Evolutionary conservation across 805 yeast species (phyloP), one percentile per base, ranked within the genome.

Genomic region (Cyberlindnera misumaiensis): DNA sequence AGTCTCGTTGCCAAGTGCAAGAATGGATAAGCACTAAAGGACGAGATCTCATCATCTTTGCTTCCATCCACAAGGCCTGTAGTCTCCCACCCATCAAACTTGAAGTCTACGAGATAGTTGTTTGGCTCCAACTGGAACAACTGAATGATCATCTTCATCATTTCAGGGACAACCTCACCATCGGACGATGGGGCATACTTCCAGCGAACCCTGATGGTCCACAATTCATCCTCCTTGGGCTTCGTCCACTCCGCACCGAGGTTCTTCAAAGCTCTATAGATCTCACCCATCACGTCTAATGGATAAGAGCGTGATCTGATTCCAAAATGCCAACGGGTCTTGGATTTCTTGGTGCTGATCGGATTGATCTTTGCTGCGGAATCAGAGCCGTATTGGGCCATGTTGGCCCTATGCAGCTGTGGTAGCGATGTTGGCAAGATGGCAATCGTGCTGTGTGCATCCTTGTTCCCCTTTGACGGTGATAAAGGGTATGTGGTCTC

Each of bases 321-420:
- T 48, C 98, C 98, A 57, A 93, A 93, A 67, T 93, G 98, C 98
- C 98, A 93, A 62, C 95, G 79, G 6, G 96, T 86, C 62, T 88
- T 90, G 44, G 90, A 83, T 59, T 86, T 87, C 60, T 90, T 88
- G 34, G 83, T 71, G 17, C 80, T 71, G 15, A 79, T 67, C 9
- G 85, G 80, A 30, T 70, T 67, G 26, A 66, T 65, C 47, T 65
- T 65, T 7, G 67, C 47, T 5, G 66, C 65, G 0, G 74, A 62
- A 36, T 78, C 72, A 30, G 65, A 66, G 1, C 74, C 73, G 34
- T 63, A 64, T 22, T 78, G 83, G 48, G 78, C 71, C 97, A 90
- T 93, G 55, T 75, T 85, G 1, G 97, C 97, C 35, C 96, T 71
- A 56, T 90, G 97, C 36, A 90, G 85, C 45, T 90, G 87, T 4